Evolutionary conservation across 2,329 filamentous ascomycete species (phyloP).

Genomic region (Fusarium anguioides): DNA sequence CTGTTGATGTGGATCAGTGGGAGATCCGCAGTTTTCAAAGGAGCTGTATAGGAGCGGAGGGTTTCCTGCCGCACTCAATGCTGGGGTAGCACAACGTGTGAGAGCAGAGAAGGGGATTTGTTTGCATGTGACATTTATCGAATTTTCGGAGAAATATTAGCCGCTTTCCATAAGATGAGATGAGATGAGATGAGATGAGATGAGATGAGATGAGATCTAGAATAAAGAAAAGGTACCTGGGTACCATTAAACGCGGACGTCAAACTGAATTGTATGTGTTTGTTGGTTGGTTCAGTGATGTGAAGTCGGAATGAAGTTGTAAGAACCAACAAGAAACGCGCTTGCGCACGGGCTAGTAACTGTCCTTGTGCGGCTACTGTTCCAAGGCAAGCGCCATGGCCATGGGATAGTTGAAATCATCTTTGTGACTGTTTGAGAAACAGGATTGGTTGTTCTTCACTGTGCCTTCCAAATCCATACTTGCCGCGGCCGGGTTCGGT

Average conservation of each 20-base stretch:
- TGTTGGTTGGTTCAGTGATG: slow-evolving; percentile 1
- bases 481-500: slow-evolving; percentile 42
- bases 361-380: background rate
- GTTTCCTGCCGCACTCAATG: too few relatives aligned
- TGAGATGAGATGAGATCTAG: background rate
- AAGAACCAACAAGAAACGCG: slow-evolving; percentile 26
- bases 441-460: background rate
- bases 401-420: slow-evolving; percentile 15
- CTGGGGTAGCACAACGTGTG: background rate
- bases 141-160: background rate
- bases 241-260: background rate
- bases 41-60: background rate
- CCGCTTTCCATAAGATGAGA: background rate
- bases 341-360: slow-evolving; percentile 28
- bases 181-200: background rate
- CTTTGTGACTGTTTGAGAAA: slow-evolving; percentile 6
- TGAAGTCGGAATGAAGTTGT: slow-evolving; percentile 23
- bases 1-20: background rate
- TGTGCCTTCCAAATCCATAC: slow-evolving; percentile 35
- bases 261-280: background rate
- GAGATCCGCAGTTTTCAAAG: background rate
- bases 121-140: background rate
- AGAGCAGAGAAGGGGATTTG: background rate
- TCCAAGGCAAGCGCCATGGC: slow-evolving; percentile 25
- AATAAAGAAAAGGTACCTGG: too few relatives aligned